Evolutionary conservation across 1,284 basidiomycete species (phyloP), one percentile per base, ranked within the genome.

Genomic region (Apiotrichum mycotoxinovorans): DNA sequence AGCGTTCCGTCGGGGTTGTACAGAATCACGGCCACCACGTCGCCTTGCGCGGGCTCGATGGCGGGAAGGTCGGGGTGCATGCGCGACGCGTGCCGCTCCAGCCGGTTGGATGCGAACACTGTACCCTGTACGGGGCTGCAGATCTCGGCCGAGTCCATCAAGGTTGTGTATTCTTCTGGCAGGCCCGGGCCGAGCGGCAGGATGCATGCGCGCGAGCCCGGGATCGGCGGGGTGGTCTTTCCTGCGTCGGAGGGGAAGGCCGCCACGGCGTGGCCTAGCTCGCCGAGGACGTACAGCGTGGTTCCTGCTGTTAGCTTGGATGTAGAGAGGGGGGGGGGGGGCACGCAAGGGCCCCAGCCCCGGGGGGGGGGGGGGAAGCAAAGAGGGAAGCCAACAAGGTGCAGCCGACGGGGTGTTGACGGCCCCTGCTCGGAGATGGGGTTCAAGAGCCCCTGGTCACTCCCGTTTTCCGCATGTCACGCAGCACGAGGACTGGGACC

Each of bases 41-140:
- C 76, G 11, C 76, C 76, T 20, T 47, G 54, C 26, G 61, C 61
- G 60, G 23, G 66, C 53, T 11, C 44, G 35, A 66, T 54, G 8
- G 53, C 42, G 20, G 66, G 59, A n/a, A 65, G 54, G 14, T 59
- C 60, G 17, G 56, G 42, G 42, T 64, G 62, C 37, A 69, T 58
- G n/a, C 66, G 57, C 42, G 63, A 58, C 25, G 70, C 57, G 45
- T 70, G 65, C 44, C 70, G 62, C 57, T 75, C 71, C 37, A 66
- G 63, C 22, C 76, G 66, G 64, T 78, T 78, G 26, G 72, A 72
- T 9, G 71, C 73, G 64, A 74, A 76, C 1, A 76, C 54, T 8
- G 67, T 65, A 43, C 62, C 55, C 49, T 60, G 46, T 3, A 55
- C n/a, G 18, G 72, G 68, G 61, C 69, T 60, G 18, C 66, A 48